Conservation (phyloP, 495 filamentous ascomycete genomes). For the Podospora pseudopauciseta region DNA sequence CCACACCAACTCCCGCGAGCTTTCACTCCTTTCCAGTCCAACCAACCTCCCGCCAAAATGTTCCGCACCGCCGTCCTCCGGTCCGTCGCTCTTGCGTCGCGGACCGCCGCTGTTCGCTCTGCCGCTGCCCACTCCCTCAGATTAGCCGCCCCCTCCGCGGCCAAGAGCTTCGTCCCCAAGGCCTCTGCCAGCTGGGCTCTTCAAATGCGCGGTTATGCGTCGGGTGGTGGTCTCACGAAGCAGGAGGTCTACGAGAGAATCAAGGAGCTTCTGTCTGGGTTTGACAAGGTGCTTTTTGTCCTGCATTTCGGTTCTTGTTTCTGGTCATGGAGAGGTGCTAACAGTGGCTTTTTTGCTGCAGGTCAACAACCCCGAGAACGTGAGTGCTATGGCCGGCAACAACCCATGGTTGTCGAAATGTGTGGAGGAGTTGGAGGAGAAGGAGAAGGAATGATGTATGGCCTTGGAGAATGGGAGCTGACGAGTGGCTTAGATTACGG, state of each 20-base stretch:
- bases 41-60: conserved; percentile 52
- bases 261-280: conserved; percentile 84
- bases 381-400: conserved; percentile 40
- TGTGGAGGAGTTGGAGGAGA: neutral
- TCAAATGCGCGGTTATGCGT: conserved; percentile 78
- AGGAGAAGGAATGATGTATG: neutral
- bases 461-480: conserved; percentile 4
- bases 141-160: conserved; percentile 43
- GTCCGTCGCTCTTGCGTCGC: conserved; percentile 51
- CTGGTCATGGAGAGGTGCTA: neutral
- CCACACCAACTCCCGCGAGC: neutral
- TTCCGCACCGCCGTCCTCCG: conserved; percentile 79
- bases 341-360: conserved; percentile 29
- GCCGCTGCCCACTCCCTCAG: conserved; percentile 54
- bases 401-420: neutral
- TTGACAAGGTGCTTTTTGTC: conserved; percentile 80
- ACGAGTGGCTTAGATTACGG: conserved; percentile 63
- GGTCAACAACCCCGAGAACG: conserved; percentile 74
- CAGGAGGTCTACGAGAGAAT: conserved; percentile 89
- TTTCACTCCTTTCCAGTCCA: neutral
- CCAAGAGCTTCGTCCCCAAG: conserved; percentile 48
- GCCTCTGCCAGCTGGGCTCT: conserved; percentile 46
- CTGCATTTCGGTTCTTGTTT: neutral
- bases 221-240: conserved; percentile 69
- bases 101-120: conserved; percentile 53